phyloP scores from a whole-genome alignment of 2,329 filamentous ascomycete species.

The Grosmannia serpens region DNA sequence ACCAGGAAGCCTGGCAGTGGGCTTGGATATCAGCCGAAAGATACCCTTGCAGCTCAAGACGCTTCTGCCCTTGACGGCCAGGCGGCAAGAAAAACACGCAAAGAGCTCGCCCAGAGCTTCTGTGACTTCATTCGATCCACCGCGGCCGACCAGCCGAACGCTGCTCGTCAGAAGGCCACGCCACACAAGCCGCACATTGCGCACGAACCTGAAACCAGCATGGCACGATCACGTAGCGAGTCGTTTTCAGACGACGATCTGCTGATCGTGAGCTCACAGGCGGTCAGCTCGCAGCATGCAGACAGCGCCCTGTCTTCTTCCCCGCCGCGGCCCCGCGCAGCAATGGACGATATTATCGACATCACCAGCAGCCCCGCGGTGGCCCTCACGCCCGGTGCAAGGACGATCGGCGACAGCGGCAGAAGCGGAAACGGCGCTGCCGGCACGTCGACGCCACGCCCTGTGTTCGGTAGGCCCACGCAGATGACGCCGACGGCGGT shows the following conservation, averaged over 20 bases:
- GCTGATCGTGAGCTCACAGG: conserved; percentile 22
- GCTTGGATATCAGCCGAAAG: conserved; percentile 17
- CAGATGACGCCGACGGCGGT: conserved; percentile 28
- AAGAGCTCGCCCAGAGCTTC: conserved; percentile 14
- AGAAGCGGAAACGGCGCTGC: not conserved
- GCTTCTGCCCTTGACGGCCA: not conserved
- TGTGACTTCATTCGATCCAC: conserved; percentile 15
- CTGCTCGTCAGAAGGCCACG: not conserved
- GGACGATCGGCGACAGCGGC: not conserved
- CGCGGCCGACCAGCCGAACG: conserved; percentile 11
- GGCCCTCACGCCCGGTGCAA: not conserved
- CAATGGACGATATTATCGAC: conserved; percentile 20
- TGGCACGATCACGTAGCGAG: conserved; percentile 17
- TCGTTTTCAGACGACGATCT: conserved; percentile 27
- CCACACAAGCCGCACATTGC: not conserved
- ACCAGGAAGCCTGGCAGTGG: not conserved
- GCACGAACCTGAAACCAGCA: not conserved
- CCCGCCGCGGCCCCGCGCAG: conserved; percentile 27
- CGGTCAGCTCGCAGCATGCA: conserved; percentile 15
- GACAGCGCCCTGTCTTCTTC: conserved; percentile 2
- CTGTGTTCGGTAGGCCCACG: conserved; percentile 20
- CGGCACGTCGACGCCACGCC: conserved; percentile 12
- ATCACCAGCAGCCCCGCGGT: conserved; percentile 18
- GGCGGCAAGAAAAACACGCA: not conserved
- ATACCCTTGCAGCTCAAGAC: conserved; percentile 13